Evolutionary conservation across 495 filamentous ascomycete species (phyloP).

Genomic region (Penicillium angulare): DNA sequence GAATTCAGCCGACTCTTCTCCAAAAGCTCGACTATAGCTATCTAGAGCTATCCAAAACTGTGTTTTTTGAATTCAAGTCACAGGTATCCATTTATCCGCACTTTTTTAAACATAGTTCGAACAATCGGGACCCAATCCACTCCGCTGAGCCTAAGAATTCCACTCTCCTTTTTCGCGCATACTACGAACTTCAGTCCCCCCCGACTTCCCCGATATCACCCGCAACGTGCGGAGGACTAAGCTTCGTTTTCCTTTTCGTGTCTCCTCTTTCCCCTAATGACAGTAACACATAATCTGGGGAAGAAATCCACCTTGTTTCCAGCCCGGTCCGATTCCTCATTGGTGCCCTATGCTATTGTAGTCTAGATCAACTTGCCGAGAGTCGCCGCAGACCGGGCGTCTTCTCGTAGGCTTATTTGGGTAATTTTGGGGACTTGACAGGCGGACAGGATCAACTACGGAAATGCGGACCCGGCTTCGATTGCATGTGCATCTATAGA

Average conservation of each 20-base stretch:
- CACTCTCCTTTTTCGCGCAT: not conserved
- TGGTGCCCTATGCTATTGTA: not conserved
- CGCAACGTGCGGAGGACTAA: not conserved
- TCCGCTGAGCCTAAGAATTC: too few species aligned
- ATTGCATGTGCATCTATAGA: too few species aligned
- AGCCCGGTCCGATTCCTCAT: too few species aligned
- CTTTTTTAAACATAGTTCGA: too few species aligned
- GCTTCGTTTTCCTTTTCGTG: not conserved
- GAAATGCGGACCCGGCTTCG: too few species aligned
- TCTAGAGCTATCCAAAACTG: too few species aligned
- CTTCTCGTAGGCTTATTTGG: too few species aligned
- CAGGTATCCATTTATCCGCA: not conserved
- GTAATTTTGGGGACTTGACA: too few species aligned
- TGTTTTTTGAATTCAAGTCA: not conserved
- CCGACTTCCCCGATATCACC: not conserved
- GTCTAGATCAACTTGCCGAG: not conserved
- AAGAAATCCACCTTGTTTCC: not conserved
- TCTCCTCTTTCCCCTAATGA: not conserved
- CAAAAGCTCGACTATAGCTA: not conserved
- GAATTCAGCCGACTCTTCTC: not conserved
- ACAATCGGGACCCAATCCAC: too few species aligned
- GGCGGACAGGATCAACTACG: too few species aligned
- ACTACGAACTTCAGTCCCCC: not conserved
- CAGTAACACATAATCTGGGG: not conserved
- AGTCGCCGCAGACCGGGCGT: too few species aligned